These are phyloP conservation scores for Aureobasidium sp. DNA, from an alignment of 2,329 filamentous ascomycete genomes.

Conservation along the genomic window DNA sequence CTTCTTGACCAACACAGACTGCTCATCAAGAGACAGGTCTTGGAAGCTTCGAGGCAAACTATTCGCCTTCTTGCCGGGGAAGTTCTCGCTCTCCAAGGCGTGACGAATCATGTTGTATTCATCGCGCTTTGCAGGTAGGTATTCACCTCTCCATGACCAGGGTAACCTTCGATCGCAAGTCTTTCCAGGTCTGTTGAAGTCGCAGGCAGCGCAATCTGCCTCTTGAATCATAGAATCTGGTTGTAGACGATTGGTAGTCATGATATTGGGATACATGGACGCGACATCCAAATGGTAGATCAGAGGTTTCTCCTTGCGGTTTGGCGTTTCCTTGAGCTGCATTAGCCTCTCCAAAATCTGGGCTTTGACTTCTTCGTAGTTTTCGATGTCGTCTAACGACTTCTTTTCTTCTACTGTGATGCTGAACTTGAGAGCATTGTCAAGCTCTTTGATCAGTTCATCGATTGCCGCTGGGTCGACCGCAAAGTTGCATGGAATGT, in stretches of 20 bases:
- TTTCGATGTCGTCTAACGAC: slow-evolving; percentile 43
- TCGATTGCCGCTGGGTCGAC: slow-evolving; percentile 86
- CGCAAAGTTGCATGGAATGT: slow-evolving; percentile 90
- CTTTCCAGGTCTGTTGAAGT: slow-evolving; percentile 96
- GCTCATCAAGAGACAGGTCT: slow-evolving; percentile 75
- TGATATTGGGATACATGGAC: slow-evolving; percentile 99
- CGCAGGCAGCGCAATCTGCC: slow-evolving; percentile 91
- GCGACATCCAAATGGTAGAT: slow-evolving; percentile 99
- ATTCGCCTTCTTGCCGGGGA: slow-evolving; percentile 71
- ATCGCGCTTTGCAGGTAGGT: slow-evolving; percentile 87
- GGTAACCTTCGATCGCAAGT: slow-evolving; percentile 91
- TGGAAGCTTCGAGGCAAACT: slow-evolving; percentile 68
- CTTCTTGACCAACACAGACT: slow-evolving; percentile 73
- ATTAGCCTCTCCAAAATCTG: slow-evolving; percentile 69
- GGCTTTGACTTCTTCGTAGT: slow-evolving; percentile 59
- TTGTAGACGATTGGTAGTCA: slow-evolving; percentile 97
- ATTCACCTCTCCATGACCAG: slow-evolving; percentile 98
- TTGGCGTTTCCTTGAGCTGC: slow-evolving; percentile 72
- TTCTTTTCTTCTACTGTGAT: slow-evolving; percentile 48
- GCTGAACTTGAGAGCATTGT: slow-evolving; percentile 82
- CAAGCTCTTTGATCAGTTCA: slow-evolving; percentile 77
- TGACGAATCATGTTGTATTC: slow-evolving; percentile 99
- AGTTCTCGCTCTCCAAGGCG: slow-evolving; percentile 83
- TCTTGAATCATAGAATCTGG: slow-evolving; percentile 99
- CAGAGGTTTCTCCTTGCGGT: slow-evolving; percentile 74